Base-by-base conservation (phyloP, 805 yeast species). In the Kazachstania viticola region DNA sequence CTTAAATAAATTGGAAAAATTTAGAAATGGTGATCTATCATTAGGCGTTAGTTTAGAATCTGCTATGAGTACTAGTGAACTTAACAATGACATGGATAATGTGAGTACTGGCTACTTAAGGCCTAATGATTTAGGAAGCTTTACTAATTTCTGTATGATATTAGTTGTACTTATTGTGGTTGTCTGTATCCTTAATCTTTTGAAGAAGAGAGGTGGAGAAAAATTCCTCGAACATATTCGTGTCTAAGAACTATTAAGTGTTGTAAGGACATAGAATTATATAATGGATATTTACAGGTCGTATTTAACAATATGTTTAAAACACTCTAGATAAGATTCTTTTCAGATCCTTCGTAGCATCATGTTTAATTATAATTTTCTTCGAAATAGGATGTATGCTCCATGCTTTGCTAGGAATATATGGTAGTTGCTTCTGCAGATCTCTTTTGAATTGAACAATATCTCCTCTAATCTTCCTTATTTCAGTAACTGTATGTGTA, bases 381-480 rank as follows among this genome's bases (percentile, higher is more conserved):
- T 65, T 64, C 15, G 78, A 68, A 31, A 67, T 69, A 43, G 62
- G 59, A 36, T 65, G 51, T 26, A 77, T 61, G 37, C 56, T 62
- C 49, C 73, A 69, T 14, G 64, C 56, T 23, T 62, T 56, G 43
- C 62, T 61, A 22, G 67, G 53, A 16, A 78, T 61, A 11, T 58
- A 55, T 4, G 73, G 72, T 27, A 79, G 51, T 17, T 63, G 48
- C 12, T 49, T 54, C 38, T 71, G 69, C 36, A 84, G 56, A 48
- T 84, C 94, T 32, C 69, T 62, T 51, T 80, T 75, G 35, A 85
- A 63, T 36, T 70, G 75, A 5, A 65, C 54, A 11, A 74, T 62
- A 52, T 79, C 76, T 5, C 95, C 95, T 36, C 66, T 59, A 31
- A 84, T 66, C 37, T 72, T 71, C 50, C 80, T 74, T 17, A 84